phyloP scores from a whole-genome alignment of 805 yeast species.

The Nakazawaea holstii region DNA sequence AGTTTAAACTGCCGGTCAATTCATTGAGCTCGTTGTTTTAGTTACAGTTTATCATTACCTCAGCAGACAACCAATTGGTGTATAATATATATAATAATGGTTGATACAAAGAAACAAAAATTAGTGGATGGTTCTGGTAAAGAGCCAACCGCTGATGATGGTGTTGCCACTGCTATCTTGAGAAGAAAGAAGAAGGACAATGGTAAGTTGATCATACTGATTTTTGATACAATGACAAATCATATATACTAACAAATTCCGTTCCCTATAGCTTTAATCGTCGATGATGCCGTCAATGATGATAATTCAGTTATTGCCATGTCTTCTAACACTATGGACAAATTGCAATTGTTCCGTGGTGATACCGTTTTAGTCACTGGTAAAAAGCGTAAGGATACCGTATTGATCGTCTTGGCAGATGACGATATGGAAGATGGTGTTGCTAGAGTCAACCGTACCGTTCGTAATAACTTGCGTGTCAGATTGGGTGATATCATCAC shows the following conservation, averaged over 20 bases:
- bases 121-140: conserved; percentile 32
- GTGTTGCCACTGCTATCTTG: conserved; percentile 93
- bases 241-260: background rate
- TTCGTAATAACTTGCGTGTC: conserved; percentile 89
- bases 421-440: conserved; percentile 96
- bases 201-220: conserved; percentile 27
- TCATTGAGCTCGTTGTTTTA: no score
- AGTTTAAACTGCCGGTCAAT: no score
- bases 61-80: no score
- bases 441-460: conserved; percentile 91
- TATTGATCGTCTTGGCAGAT: conserved; percentile 89
- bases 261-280: conserved; percentile 53
- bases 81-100: conserved; percentile 16
- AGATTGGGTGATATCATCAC: conserved; percentile 91
- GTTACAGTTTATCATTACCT: no score
- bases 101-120: conserved; percentile 27
- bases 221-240: no score
- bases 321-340: conserved; percentile 93
- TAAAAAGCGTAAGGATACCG: conserved; percentile 96
- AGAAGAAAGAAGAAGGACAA: conserved; percentile 98
- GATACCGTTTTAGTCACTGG: conserved; percentile 97
- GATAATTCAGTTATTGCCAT: conserved; percentile 96
- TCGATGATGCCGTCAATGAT: conserved; percentile 95
- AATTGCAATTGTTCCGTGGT: conserved; percentile 91
- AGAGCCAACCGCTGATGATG: conserved; percentile 27